A percentile compares a stretch with the other conserved stretches of the same genome.
phyloP scores from a whole-genome alignment of 2,329 filamentous ascomycete species.

The Cytospora paraplurivora region DNA sequence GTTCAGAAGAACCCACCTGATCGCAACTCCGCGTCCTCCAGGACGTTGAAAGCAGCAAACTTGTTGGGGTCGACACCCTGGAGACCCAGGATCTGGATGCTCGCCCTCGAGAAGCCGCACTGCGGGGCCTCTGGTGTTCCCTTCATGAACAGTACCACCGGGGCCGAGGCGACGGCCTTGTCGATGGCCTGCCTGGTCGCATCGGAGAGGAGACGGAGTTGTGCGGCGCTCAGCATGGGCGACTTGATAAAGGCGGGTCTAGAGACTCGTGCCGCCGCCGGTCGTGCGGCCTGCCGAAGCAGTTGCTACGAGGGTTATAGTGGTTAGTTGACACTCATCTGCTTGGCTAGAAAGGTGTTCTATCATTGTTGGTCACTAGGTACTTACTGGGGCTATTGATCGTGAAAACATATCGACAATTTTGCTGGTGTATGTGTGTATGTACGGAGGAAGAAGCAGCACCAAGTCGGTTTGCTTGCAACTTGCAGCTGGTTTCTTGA shows the following conservation, averaged over 20 bases:
- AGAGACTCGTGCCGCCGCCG: conserved; percentile 16
- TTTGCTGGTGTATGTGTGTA: neutral
- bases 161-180: conserved; percentile 82
- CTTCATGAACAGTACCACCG: conserved; percentile 96
- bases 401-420: conserved; percentile 27
- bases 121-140: conserved; percentile 81
- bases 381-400: conserved; percentile 26
- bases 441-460: neutral
- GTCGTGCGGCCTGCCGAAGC: conserved; percentile 26
- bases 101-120: conserved; percentile 88
- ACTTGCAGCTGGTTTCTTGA: conserved; percentile 10
- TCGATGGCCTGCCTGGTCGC: conserved; percentile 84
- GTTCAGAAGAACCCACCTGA: conserved; percentile 57
- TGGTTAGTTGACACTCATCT: neutral
- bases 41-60: conserved; percentile 97
- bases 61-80: conserved; percentile 95
- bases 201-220: conserved; percentile 69
- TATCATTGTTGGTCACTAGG: neutral
- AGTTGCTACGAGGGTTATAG: conserved; percentile 10
- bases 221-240: conserved; percentile 30
- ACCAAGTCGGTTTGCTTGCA: neutral
- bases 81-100: conserved; percentile 90
- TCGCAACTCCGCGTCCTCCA: conserved; percentile 87
- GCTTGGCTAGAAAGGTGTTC: too few relatives aligned
- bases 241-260: conserved; percentile 23